A percentile compares a stretch with the other conserved stretches of the same genome.
These are phyloP conservation scores for Termitomyces sp. DNA, from an alignment of 768 basidiomycete species.

Conservation along the genomic window DNA sequence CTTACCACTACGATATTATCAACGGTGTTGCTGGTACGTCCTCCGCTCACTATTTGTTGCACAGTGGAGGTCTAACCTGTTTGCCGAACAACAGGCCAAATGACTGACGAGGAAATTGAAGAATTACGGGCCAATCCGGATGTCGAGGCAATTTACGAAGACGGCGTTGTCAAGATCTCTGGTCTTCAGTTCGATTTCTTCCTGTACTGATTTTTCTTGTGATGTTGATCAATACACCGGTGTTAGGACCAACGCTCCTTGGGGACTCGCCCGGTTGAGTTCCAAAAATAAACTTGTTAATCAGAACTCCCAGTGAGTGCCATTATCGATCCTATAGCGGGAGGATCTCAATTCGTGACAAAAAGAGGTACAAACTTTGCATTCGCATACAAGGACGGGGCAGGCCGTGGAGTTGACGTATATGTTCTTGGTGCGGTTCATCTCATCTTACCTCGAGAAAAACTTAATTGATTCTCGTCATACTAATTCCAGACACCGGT, in stretches of 20 bases:
- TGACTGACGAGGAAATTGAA: background rate
- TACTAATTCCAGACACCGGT: background rate
- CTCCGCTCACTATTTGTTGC: background rate
- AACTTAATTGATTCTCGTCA: background rate
- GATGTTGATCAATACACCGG: background rate
- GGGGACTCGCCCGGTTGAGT: background rate
- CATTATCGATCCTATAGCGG: no score
- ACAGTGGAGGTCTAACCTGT: background rate
- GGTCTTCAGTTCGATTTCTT: background rate
- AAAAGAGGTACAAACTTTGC: background rate
- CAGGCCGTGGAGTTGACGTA: background rate
- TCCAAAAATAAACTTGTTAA: background rate
- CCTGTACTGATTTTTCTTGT: background rate
- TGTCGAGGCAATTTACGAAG: background rate
- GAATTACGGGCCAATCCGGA: background rate
- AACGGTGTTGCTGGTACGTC: background rate
- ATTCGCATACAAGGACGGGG: background rate
- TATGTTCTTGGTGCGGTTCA: background rate
- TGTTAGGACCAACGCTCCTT: background rate
- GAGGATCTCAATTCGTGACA: background rate
- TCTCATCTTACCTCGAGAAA: background rate
- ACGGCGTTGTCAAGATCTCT: background rate
- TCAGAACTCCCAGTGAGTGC: background rate
- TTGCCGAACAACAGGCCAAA: background rate
- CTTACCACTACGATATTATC: background rate